These are phyloP conservation scores for Botrytis tulipae DNA, from an alignment of 2,329 filamentous ascomycete species.

Conservation along the genomic window DNA sequence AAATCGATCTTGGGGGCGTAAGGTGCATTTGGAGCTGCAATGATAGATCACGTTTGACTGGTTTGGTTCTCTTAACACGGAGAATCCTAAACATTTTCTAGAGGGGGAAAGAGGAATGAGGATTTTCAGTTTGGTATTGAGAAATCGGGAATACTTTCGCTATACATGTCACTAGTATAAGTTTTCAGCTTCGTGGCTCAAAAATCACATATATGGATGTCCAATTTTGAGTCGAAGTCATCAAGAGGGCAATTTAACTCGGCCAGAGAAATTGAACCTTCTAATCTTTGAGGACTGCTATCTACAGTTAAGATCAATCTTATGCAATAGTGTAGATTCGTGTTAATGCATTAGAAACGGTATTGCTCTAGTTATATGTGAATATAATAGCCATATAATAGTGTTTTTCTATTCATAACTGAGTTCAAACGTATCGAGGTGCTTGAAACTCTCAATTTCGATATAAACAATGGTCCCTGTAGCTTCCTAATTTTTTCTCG, in stretches of 20 bases:
- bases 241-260: rapidly evolving
- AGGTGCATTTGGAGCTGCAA: rapidly evolving
- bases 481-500: neutral
- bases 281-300: no score
- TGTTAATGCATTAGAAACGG: rapidly evolving
- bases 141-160: no score
- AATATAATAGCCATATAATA: rapidly evolving
- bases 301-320: rapidly evolving
- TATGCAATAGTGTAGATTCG: rapidly evolving
- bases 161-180: no score
- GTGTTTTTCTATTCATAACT: rapidly evolving
- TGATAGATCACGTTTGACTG: no score
- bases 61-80: rapidly evolving
- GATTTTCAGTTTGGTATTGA: no score
- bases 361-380: neutral
- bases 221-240: rapidly evolving
- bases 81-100: no score
- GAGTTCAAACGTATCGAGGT: neutral
- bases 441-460: rapidly evolving
- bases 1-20: no score
- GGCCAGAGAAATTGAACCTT: rapidly evolving
- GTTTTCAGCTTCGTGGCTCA: no score
- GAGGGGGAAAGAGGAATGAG: no score
- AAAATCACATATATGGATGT: no score
- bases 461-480: rapidly evolving